Evolutionary conservation across 2,329 filamentous ascomycete genomes (phyloP).

Genomic region (Colletotrichum coccodes): DNA sequence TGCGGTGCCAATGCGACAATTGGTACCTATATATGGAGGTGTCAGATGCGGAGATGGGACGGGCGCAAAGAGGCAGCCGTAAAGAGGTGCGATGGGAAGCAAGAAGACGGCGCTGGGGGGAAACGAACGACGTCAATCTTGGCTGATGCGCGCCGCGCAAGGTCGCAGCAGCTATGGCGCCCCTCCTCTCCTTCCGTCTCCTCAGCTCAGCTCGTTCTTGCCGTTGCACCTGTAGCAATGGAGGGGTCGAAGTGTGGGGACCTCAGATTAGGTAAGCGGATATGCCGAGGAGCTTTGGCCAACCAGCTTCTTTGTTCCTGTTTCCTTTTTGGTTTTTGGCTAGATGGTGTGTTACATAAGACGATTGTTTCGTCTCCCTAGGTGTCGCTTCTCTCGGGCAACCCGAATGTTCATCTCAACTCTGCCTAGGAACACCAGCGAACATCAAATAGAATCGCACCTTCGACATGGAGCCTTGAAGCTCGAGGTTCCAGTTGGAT

Average conservation of each 20-base stretch:
- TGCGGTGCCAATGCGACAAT: not conserved
- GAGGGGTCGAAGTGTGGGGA: conserved; percentile 11
- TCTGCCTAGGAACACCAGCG: not conserved
- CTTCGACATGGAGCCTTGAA: not conserved
- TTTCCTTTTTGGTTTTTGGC: not conserved
- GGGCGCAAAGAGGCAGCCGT: not conserved
- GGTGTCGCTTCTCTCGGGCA: not conserved
- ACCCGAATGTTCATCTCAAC: not conserved
- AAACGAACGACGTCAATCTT: conserved; percentile 26
- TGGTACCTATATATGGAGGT: not conserved
- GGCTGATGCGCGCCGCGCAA: conserved; percentile 30
- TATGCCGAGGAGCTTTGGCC: not conserved
- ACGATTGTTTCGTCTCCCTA: not conserved
- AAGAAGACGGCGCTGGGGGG: not conserved
- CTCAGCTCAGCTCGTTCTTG: not conserved
- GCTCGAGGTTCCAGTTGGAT: too few species aligned
- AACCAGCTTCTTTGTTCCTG: not conserved
- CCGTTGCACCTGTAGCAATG: not conserved
- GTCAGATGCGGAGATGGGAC: not conserved
- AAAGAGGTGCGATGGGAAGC: not conserved
- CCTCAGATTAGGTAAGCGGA: not conserved
- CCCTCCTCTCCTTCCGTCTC: conserved; percentile 6
- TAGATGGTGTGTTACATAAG: not conserved
- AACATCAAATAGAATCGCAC: too few species aligned
- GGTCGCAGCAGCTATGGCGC: conserved; percentile 10